phyloP scores from a whole-genome alignment of 1,139 yeast genomes.

The Arxiozyma bovina region DNA sequence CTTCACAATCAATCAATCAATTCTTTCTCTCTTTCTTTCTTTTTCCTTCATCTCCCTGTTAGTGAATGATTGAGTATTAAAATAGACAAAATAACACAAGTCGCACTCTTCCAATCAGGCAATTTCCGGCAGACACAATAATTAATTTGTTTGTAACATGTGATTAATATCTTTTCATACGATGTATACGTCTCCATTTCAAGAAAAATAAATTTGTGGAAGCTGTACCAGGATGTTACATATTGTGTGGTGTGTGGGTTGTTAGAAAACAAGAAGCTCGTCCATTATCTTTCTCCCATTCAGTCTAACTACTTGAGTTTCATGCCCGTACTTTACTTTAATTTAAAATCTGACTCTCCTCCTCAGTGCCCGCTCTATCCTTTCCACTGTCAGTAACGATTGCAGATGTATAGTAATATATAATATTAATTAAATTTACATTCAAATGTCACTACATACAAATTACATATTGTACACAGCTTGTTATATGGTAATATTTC shows the following conservation, averaged over 20 bases:
- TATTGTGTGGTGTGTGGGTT: neutral
- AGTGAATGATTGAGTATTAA: no score
- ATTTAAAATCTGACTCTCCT: no score
- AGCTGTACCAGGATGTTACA: neutral
- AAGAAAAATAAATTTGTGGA: neutral
- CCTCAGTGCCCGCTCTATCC: neutral
- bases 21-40: no score
- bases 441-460: neutral
- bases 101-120: neutral
- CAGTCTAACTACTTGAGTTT: no score
- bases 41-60: no score
- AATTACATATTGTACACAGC: no score
- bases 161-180: neutral
- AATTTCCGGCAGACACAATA: neutral
- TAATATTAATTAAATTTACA: neutral
- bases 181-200: neutral
- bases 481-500: no score
- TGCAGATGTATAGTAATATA: no score
- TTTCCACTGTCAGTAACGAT: neutral
- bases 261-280: neutral
- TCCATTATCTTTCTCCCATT: neutral
- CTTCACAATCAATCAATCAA: neutral
- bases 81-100: neutral
- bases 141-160: neutral
- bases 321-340: no score